These are phyloP conservation scores for Aspergillus mulundensis DNA, from an alignment of 495 filamentous ascomycete species.

Conservation along the genomic window DNA sequence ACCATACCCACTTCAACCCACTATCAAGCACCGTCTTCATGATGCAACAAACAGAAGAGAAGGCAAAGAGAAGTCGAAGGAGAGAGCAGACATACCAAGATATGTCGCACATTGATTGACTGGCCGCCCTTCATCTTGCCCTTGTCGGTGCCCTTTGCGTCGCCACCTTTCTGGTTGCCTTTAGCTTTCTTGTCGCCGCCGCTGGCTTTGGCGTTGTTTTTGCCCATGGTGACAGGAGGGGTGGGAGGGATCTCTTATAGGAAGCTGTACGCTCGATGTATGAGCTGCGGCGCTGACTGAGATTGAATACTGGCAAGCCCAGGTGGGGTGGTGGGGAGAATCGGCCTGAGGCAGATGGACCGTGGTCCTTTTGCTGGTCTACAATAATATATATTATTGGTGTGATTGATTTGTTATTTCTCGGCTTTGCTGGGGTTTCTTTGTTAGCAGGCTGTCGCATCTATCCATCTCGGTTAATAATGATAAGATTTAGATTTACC, in stretches of 20 bases:
- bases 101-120: slow-evolving; percentile 83
- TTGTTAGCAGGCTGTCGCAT: no score
- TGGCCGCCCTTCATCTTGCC: slow-evolving; percentile 64
- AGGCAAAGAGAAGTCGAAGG: not conserved
- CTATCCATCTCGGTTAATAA: no score
- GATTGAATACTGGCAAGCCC: not conserved
- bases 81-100: slow-evolving; percentile 55
- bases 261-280: not conserved
- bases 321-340: not conserved
- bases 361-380: no score
- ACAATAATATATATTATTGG: no score
- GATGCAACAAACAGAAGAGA: no score
- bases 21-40: not conserved
- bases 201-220: slow-evolving; percentile 49
- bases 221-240: slow-evolving; percentile 3
- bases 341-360: not conserved
- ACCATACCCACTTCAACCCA: not conserved
- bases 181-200: slow-evolving; percentile 48
- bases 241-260: not conserved
- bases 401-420: no score
- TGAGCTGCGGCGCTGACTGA: not conserved
- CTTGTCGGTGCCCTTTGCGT: slow-evolving; percentile 36
- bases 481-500: no score
- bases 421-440: no score
- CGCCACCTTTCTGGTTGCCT: slow-evolving; percentile 28